Base-by-base conservation (phyloP, 352 stramenopile genomes). In the Phytophthora pisi region DNA sequence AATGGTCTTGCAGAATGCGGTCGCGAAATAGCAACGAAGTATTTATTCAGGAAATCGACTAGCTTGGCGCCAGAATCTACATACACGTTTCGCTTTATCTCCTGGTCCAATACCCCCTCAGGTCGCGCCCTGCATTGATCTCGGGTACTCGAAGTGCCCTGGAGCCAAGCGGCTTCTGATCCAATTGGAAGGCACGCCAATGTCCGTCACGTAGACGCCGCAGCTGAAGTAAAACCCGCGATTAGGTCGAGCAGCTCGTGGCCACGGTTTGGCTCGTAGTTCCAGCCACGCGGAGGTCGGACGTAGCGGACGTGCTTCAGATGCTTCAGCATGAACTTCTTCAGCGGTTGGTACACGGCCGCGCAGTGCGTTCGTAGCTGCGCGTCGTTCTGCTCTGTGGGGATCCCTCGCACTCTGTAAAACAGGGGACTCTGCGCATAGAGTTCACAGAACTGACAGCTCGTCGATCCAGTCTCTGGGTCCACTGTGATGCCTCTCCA, bases 291-390 rank as follows among this genome's bases (percentile, higher is more conserved):
- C 6, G 49, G 24, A 55, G 49, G 49, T 40, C 26, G 49, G 5
- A 55, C 15, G 49, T 55, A 55, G 49, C 49, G 49, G 10, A 55
- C 49, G 26, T 55, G 49, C 26, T 55, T 55, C 15, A 55, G 20
- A 49, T 56, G 43, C 30, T 56, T 18, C 45, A 56, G 9, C 57
- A 64, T 55, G 30, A 64, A 64, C 31, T 50, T 64, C 31, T 64
- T 64, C 45, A 64, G 56, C 49, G 26, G 49, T 30, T 55, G 49
- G 49, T 55, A 55, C 3, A 55, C 49, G 10, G 23, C 49, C 7
- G 26, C 18, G 26, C 49, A 55, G 26, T 55, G 49, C 20, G 49
- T 23, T 24, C 26, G 49, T 4, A 55, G 49, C 6, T 34, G 24
- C 6, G 13, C 15, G 23, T 40, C 24, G 16, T 40, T 55, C 13